Evolutionary conservation across 1,284 basidiomycete species (phyloP).

Genomic region (Cryptococcus floricola): DNA sequence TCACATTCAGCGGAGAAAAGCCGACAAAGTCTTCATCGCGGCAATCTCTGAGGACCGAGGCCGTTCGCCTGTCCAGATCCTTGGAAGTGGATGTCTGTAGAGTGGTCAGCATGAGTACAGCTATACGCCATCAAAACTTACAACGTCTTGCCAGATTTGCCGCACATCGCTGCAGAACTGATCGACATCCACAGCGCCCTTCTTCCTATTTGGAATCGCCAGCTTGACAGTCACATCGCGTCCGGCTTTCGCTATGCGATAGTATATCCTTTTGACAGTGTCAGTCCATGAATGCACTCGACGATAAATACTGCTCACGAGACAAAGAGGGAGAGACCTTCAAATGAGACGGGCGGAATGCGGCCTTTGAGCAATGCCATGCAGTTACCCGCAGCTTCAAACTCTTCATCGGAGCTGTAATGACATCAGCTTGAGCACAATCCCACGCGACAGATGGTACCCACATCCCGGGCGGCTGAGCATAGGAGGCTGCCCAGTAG

Average conservation of each 20-base stretch:
- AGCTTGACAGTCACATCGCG: constrained; percentile 23
- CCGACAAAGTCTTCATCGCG: constrained; percentile 19
- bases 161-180: constrained; percentile 20
- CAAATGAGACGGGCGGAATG: constrained; percentile 17
- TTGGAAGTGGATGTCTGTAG: constrained; percentile 10
- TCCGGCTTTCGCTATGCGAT: constrained; percentile 17
- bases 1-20: constrained; percentile 36
- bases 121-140: constrained; percentile 4
- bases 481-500: constrained; percentile 28
- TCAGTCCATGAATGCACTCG: no score
- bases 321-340: constrained; percentile 24
- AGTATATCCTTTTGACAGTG: constrained; percentile 9
- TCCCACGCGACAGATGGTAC: neutral
- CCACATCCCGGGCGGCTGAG: constrained; percentile 28
- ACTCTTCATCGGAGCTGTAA: constrained; percentile 25
- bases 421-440: neutral
- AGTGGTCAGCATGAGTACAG: no score
- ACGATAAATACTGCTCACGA: constrained; percentile 6
- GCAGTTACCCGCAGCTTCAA: constrained; percentile 26
- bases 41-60: constrained; percentile 12
- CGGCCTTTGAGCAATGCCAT: constrained; percentile 13
- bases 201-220: constrained; percentile 13
- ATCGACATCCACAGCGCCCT: constrained; percentile 23
- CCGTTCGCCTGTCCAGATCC: constrained; percentile 9
- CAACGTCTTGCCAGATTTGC: constrained; percentile 24